Conservation (phyloP, 305 asterid genomes). For the Fraxinus nigra region DNA sequence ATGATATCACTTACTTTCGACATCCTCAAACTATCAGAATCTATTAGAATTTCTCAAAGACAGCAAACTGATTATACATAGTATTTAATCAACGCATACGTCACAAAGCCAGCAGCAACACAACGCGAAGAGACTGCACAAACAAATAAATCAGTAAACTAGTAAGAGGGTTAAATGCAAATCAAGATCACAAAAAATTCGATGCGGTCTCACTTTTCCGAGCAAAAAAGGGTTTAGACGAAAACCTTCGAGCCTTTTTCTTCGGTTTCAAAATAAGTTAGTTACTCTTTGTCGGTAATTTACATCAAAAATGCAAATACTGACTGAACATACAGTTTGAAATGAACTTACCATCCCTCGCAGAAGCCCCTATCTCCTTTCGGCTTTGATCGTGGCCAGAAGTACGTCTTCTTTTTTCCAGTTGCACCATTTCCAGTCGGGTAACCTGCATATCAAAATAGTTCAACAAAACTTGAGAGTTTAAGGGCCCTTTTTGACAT, state of each 20-base stretch:
- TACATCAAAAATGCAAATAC: neutral
- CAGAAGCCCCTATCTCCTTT: conserved; percentile 26
- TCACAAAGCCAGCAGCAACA: conserved; percentile 33
- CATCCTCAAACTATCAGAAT: neutral
- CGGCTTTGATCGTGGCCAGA: conserved; percentile 19
- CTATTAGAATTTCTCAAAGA: neutral
- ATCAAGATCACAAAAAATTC: neutral
- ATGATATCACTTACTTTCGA: neutral
- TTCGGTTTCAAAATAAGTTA: neutral
- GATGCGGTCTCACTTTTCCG: neutral
- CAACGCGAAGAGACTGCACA: conserved; percentile 26
- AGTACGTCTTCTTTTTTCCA: conserved; percentile 14
- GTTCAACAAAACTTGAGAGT: neutral
- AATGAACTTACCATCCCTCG: conserved; percentile 26
- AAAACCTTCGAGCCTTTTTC: neutral
- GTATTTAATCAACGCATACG: conserved; percentile 2
- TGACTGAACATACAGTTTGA: neutral
- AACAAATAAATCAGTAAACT: conserved; percentile 1
- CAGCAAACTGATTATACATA: neutral
- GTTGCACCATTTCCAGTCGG: conserved; percentile 15
- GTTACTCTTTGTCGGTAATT: neutral
- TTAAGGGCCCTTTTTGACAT: neutral
- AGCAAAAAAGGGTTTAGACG: neutral
- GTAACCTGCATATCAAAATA: conserved; percentile 16
- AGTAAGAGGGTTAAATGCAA: neutral